Base-by-base conservation (phyloP, 352 stramenopile genomes). In the Pythium chondricola region DNA sequence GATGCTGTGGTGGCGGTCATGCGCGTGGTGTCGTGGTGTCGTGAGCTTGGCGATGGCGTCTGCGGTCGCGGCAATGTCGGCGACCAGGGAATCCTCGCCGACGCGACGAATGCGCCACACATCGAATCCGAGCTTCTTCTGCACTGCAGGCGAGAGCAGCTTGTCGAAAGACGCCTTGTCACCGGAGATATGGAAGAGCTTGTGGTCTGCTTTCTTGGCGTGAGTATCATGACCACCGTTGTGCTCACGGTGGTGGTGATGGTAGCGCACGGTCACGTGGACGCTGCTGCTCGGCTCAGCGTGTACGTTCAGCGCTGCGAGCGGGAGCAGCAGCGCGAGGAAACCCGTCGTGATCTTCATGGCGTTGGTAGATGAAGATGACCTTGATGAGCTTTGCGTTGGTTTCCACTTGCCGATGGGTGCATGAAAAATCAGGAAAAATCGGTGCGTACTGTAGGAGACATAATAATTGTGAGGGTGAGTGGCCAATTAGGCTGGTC, bases 141-240 rank as follows among this genome's bases (percentile, higher is more conserved):
- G 22, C 30, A 58, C 16, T 0, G 44, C 16, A 5, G 52, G 44
- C 37, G 40, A 30, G 8, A 61, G 24, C 7, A 56, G 6, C 24
- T 45, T 21, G 27, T 64, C 49, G 14, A 64, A 58, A n/a, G 38
- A 36, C n/a, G 48, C 30, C 45, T 56, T 59, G 18, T 49, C 9
- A 24, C 49, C 56, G 6, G 30, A 52, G 20, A 65, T 45, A 20
- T 56, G 56, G 41, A 56, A 65, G 36, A 63, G 48, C 24, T 53
- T 53, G 6, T 27, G 13, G 35, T n/a, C 38, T 9, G 6, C 8
- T 43, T 25, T 14, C 38, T 22, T 20, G 27, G 18, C 22, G n/a
- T 43, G 11, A 7, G 6, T 39, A 7, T 16, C 5, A 18, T 5
- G 9, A 18, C 16, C 33, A n/a, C n/a, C 5, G 9, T 39, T n/a